Evolutionary conservation across 306 rosid species (phyloP).

Genomic region (Gastrolobium bilobum): DNA sequence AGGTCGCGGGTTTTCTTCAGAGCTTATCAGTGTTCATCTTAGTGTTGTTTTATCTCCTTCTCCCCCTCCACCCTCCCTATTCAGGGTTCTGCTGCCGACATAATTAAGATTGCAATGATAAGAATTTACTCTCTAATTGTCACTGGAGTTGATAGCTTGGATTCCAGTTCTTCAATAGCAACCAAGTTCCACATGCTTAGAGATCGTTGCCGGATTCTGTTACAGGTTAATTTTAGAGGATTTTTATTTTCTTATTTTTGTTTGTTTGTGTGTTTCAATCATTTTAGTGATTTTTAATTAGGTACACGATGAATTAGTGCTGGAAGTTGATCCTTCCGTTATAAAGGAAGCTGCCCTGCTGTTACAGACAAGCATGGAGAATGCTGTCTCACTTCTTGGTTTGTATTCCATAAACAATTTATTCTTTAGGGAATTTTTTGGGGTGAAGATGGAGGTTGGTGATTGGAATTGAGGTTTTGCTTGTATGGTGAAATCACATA

Average conservation of each 20-base stretch:
- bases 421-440: constrained; percentile 7
- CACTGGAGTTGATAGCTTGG: constrained; percentile 54
- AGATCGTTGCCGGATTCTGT: constrained; percentile 79
- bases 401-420: constrained; percentile 43
- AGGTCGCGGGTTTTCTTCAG: constrained; percentile 5
- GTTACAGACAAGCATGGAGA: constrained; percentile 89
- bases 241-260: constrained; percentile 22
- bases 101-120: constrained; percentile 91
- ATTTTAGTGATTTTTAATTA: constrained; percentile 50
- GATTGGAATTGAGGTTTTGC: constrained; percentile 22
- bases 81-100: constrained; percentile 98
- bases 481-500: constrained; percentile 22
- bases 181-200: constrained; percentile 61
- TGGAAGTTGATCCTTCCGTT: constrained; percentile 88
- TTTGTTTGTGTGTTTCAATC: constrained; percentile 23
- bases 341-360: constrained; percentile 79
- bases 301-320: constrained; percentile 96
- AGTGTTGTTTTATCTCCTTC: constrained; percentile 37
- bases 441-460: constrained; percentile 1
- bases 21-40: constrained; percentile 40
- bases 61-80: neutral
- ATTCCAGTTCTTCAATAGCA: constrained; percentile 58
- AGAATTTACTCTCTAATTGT: constrained; percentile 68
- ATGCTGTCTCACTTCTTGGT: constrained; percentile 91
- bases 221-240: constrained; percentile 72